These are phyloP conservation scores for Camillea tinctor DNA, from an alignment of 2,329 filamentous ascomycete species.

Conservation along the genomic window DNA sequence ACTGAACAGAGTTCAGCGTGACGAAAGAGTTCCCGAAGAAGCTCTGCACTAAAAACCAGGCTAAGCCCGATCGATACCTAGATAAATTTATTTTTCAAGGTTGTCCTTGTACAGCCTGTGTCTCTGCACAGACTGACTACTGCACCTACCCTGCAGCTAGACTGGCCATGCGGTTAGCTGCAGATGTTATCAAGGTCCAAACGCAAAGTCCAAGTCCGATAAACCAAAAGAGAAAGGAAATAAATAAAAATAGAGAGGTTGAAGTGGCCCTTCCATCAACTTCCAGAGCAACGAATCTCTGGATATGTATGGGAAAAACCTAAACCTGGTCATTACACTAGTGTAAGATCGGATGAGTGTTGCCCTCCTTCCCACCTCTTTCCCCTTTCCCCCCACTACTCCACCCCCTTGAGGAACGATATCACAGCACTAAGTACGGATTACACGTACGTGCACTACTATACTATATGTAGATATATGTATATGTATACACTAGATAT, in stretches of 20 bases:
- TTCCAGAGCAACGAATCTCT: not conserved
- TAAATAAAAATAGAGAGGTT: not conserved
- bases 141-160: not conserved
- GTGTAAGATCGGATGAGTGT: not conserved
- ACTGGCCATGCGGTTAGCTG: not conserved
- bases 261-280: not conserved
- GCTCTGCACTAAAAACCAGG: not conserved
- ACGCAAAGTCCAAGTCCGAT: not conserved
- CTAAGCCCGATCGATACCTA: not conserved
- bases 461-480: too few species aligned
- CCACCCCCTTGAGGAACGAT: not conserved
- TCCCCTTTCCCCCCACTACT: too few species aligned
- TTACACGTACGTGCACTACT: too few species aligned
- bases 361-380: too few species aligned
- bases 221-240: not conserved
- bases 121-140: not conserved
- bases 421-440: not conserved
- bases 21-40: not conserved
- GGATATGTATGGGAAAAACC: too few species aligned
- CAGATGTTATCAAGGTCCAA: not conserved
- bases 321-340: too few species aligned
- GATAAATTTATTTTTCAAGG: too few species aligned
- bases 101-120: not conserved
- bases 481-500: too few species aligned
- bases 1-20: not conserved